These are phyloP conservation scores for Talaromyces sp. DNA, from an alignment of 2,329 filamentous ascomycete species.

Conservation along the genomic window DNA sequence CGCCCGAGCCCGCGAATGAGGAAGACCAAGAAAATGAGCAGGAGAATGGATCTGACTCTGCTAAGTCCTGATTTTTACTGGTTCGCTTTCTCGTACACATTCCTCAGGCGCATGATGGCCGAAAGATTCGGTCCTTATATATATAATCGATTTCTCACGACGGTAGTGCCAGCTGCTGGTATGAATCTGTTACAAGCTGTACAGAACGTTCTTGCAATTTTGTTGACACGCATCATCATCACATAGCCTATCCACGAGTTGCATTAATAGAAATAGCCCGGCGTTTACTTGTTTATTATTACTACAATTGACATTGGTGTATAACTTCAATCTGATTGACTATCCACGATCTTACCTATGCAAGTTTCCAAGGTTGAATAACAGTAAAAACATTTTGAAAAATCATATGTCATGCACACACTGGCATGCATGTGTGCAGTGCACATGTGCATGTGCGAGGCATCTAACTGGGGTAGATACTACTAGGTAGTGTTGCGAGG, in stretches of 20 bases:
- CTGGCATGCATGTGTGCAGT: too few species aligned
- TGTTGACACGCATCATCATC: conserved; percentile 9
- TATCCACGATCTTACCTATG: too few species aligned
- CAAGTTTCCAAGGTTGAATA: too few species aligned
- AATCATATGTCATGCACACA: too few species aligned
- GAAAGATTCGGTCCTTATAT: not conserved
- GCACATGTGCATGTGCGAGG: too few species aligned
- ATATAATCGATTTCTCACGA: conserved; percentile 15
- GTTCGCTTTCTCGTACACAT: not conserved
- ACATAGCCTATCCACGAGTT: conserved; percentile 17
- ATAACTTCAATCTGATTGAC: too few species aligned
- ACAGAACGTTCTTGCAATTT: conserved; percentile 17
- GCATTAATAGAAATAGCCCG: conserved; percentile 25
- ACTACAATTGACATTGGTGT: not conserved
- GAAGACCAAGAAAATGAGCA: conserved; percentile 13
- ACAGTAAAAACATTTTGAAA: too few species aligned
- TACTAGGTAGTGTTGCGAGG: too few species aligned
- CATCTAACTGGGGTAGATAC: too few species aligned
- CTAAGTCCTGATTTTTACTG: conserved; percentile 13
- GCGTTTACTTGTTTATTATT: conserved; percentile 10
- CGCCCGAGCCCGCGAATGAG: conserved; percentile 2
- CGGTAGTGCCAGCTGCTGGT: not conserved
- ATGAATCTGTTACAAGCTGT: conserved; percentile 10
- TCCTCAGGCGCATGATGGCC: not conserved
- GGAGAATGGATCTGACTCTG: conserved; percentile 16